These are phyloP conservation scores for Magnaporthiopsis rhizophila DNA, from an alignment of 2,329 filamentous ascomycete species.

Conservation along the genomic window DNA sequence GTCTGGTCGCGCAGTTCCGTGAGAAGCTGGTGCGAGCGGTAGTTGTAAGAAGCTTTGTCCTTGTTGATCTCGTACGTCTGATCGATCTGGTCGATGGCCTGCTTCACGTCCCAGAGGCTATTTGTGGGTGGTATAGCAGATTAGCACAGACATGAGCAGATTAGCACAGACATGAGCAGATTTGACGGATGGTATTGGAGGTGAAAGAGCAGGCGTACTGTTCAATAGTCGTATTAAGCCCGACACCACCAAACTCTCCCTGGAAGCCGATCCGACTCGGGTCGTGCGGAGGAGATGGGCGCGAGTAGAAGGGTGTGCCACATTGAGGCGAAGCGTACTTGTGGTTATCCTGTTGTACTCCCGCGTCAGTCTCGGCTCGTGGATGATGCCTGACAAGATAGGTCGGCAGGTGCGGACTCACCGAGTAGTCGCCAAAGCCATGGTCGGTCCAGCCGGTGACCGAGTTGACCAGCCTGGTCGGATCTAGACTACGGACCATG, in stretches of 20 bases:
- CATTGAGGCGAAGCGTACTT: constrained; percentile 67
- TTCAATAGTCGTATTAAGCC: constrained; percentile 54
- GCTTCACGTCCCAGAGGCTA: constrained; percentile 56
- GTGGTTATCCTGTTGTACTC: constrained; percentile 49
- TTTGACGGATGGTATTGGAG: neutral
- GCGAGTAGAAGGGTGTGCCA: constrained; percentile 60
- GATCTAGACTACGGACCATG: constrained; percentile 48
- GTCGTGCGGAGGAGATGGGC: constrained; percentile 46
- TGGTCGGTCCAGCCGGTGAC: constrained; percentile 62
- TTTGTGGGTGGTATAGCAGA: neutral
- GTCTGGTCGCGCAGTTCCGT: constrained; percentile 55
- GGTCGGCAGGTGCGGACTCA: constrained; percentile 12
- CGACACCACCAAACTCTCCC: constrained; percentile 64
- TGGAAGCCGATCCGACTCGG: constrained; percentile 56
- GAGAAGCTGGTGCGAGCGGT: constrained; percentile 52
- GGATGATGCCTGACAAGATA: neutral
- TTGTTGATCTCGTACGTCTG: constrained; percentile 60
- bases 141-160: neutral
- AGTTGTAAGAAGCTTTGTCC: constrained; percentile 55
- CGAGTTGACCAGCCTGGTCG: constrained; percentile 55
- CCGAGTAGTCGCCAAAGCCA: constrained; percentile 55
- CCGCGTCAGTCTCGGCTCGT: neutral
- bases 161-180: neutral
- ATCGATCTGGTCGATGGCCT: constrained; percentile 51
- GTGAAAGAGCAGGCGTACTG: constrained; percentile 35